Conservation (phyloP, 2,329 filamentous ascomycete species). For the Diaporthe nobilis region DNA sequence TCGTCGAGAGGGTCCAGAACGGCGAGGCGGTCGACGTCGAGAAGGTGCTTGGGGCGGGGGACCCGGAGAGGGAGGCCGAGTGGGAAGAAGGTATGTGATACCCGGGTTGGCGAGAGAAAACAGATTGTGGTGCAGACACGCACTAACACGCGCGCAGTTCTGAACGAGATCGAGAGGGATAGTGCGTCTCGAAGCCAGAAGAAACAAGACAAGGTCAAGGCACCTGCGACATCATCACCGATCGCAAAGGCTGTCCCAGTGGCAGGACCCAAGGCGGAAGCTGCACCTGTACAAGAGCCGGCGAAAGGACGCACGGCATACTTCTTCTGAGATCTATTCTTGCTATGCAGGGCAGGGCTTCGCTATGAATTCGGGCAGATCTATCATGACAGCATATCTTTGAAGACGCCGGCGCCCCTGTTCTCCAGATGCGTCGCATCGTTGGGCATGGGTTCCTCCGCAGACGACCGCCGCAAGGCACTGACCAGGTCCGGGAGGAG, state of each 20-base stretch:
- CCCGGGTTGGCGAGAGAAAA: neutral
- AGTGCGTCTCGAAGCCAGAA: conserved; percentile 66
- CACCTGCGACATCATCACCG: conserved; percentile 45
- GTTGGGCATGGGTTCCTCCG: conserved; percentile 2
- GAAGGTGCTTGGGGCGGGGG: conserved; percentile 82
- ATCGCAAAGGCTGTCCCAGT: conserved; percentile 47
- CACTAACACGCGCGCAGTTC: conserved; percentile 59
- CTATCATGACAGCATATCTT: conserved; percentile 71
- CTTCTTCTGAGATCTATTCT: conserved; percentile 62
- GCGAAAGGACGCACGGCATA: conserved; percentile 55
- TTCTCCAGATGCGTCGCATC: conserved; percentile 43
- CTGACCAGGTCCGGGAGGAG: conserved; percentile 71
- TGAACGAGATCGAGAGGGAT: conserved; percentile 77
- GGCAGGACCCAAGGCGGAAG: conserved; percentile 43
- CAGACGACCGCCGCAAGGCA: conserved; percentile 56
- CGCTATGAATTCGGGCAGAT: conserved; percentile 40
- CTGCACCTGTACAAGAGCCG: conserved; percentile 44
- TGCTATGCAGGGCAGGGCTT: conserved; percentile 39
- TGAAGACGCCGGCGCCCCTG: conserved; percentile 61
- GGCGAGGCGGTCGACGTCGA: conserved; percentile 90
- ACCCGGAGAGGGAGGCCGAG: conserved; percentile 80
- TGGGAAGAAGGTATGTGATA: conserved; percentile 84
- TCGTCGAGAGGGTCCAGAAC: conserved; percentile 77
- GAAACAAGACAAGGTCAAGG: conserved; percentile 57
- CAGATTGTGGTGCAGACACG: conserved; percentile 5